Evolutionary conservation across 257 asterid species (phyloP).

Genomic region (Orobanche coerulescens): DNA sequence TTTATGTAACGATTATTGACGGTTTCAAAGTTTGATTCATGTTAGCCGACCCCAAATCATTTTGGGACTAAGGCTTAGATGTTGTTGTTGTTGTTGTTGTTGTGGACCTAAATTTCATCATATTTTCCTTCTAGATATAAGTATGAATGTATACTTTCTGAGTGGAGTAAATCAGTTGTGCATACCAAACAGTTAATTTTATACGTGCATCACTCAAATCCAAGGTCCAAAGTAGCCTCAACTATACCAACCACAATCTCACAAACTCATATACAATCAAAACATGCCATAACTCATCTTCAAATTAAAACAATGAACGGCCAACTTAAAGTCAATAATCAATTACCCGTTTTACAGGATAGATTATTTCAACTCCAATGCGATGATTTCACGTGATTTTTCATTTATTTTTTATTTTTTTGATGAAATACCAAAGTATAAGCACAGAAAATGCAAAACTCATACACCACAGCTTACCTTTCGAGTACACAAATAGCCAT

Average conservation of each 20-base stretch:
- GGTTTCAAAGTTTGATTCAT: too few relatives aligned
- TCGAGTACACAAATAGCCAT: neutral
- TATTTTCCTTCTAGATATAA: neutral
- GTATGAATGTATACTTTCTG: neutral
- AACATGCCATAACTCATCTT: slow-evolving; percentile 1
- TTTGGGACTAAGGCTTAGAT: too few relatives aligned
- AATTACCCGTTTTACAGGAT: neutral
- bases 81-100: too few relatives aligned
- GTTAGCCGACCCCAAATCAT: too few relatives aligned
- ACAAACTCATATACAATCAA: neutral
- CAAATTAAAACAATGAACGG: neutral
- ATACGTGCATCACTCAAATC: neutral
- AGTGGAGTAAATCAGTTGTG: neutral
- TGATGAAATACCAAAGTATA: neutral
- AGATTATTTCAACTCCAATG: neutral
- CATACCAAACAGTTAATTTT: neutral
- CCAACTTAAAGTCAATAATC: neutral
- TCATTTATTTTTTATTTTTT: too few relatives aligned
- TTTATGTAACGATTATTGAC: too few relatives aligned
- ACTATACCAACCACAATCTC: neutral
- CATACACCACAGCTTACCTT: neutral
- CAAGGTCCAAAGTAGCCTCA: neutral
- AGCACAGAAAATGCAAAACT: neutral
- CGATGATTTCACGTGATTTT: neutral
- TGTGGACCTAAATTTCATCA: neutral